A percentile compares a stretch with the other conserved stretches of the same genome.
phyloP scores from a whole-genome alignment of 495 filamentous ascomycete genomes.

The Tuber borchii region DNA sequence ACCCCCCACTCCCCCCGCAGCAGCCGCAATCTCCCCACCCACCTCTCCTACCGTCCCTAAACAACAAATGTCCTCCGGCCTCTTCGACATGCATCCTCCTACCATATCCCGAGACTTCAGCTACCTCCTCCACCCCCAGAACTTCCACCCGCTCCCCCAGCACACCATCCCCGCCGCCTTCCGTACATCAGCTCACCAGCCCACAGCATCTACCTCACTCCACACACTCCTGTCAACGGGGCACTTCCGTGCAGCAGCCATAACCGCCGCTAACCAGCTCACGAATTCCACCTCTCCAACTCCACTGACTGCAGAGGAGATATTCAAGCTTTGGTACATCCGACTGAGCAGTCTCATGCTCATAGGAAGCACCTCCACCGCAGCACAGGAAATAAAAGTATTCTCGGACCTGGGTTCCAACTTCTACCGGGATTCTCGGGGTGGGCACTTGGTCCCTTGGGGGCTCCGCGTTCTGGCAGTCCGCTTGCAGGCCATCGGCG shows the following conservation, averaged over 20 bases:
- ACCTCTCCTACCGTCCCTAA: constrained; percentile 13
- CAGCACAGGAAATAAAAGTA: constrained; percentile 76
- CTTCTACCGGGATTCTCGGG: constrained; percentile 56
- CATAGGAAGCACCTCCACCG: constrained; percentile 57
- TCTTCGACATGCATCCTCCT: constrained; percentile 30
- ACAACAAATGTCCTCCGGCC: constrained; percentile 28
- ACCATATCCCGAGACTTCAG: constrained; percentile 62
- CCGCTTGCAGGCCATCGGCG: constrained; percentile 74
- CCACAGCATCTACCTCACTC: constrained; percentile 48
- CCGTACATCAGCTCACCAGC: constrained; percentile 48
- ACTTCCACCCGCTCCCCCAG: constrained; percentile 71
- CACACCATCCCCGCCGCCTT: constrained; percentile 61
- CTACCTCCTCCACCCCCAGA: constrained; percentile 68
- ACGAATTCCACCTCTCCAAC: constrained; percentile 45
- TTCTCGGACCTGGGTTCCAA: constrained; percentile 68
- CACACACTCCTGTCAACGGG: constrained; percentile 52
- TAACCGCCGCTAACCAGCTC: constrained; percentile 63
- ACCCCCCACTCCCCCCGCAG: constrained; percentile 35
- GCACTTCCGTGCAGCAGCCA: constrained; percentile 67
- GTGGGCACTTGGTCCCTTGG: constrained; percentile 67
- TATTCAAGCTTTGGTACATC: constrained; percentile 74
- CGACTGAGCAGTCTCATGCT: constrained; percentile 78
- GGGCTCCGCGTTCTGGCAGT: constrained; percentile 73
- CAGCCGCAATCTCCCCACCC: constrained; percentile 24
- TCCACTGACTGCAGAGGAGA: constrained; percentile 53